Base-by-base conservation (phyloP, 192 early-diverging fungal genomes). In the Podila minutissima region DNA sequence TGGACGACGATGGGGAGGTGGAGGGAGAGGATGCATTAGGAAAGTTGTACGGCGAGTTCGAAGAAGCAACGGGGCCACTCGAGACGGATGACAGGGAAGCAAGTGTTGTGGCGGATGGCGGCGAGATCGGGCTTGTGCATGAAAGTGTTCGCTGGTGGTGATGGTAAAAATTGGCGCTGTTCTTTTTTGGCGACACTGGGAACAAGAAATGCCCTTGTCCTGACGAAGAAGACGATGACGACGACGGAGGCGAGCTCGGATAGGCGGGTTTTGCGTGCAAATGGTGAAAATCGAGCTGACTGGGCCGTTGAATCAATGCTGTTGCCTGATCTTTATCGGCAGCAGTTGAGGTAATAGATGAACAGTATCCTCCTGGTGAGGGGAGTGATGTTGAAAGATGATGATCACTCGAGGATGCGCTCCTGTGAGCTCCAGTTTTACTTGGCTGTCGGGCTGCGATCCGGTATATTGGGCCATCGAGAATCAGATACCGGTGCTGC, bases 381-480 rank as follows among this genome's bases (percentile, higher is more conserved):
- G 58, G 32, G 2, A 20, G 60, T 20, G 51, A 51, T 20, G 57
- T 26, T 49, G 38, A 32, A 22, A 46, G 26, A 33, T 66, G 57
- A 7, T 81, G 70, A 2, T 71, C 72, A 38, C 65, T 69, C 31
- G n/a, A 8, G 19, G 12, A 33, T 5, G 66, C 60, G 15, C 59
- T 61, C 41, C 58, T 81, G 6, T 66, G 41, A 19, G 62, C 29
- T 1, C 19, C 13, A 46, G 62, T 35, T 60, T 66, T 68, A 49
- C 57, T 72, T 17, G 77, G 66, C 49, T 81, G 77, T 0, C 77
- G 71, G 0, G 71, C 41, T 0, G 77, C 50, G 32, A 81, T 65
- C 10, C 77, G 65, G 53, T 73, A 71, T 4, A 81, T 71, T n/a
- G 77, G 77, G 2, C 77, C 77, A 65, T 81, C 77, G 37, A 81